Evolutionary conservation across 1,284 basidiomycete species (phyloP).

Genomic region (Cryptococcus depauperatus): DNA sequence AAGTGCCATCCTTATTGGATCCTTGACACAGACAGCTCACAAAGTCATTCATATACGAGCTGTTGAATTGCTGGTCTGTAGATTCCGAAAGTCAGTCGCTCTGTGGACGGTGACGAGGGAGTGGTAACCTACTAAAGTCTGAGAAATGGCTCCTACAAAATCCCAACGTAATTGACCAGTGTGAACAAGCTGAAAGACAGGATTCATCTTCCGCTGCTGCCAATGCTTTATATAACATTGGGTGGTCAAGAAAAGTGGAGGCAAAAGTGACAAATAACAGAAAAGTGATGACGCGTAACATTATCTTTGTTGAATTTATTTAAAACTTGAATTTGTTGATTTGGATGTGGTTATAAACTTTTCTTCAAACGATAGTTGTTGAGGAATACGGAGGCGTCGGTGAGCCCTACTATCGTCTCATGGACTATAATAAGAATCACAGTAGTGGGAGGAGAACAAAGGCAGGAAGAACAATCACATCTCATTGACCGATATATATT

Average conservation of each 20-base stretch:
- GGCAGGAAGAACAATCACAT: too few species aligned
- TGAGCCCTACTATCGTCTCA: too few species aligned
- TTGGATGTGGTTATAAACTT: too few species aligned
- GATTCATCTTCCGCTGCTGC: constrained; percentile 12
- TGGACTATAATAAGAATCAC: too few species aligned
- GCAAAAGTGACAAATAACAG: background rate
- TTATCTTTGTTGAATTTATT: background rate
- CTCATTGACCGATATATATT: too few species aligned
- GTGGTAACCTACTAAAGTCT: constrained; percentile 6
- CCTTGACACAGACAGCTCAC: constrained; percentile 31
- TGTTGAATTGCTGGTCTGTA: constrained; percentile 17
- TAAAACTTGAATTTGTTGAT: too few species aligned
- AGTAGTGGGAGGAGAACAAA: too few species aligned
- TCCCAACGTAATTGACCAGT: constrained; percentile 24
- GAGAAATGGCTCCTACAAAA: constrained; percentile 15
- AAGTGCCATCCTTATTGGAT: constrained; percentile 6
- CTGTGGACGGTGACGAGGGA: background rate
- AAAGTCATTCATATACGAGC: constrained; percentile 29
- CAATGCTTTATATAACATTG: too few species aligned
- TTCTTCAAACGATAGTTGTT: too few species aligned
- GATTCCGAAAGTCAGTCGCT: background rate
- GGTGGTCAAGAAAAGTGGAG: background rate
- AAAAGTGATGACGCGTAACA: background rate
- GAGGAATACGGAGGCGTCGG: too few species aligned
- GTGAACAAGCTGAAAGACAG: constrained; percentile 21